phyloP scores from a whole-genome alignment of 2,329 filamentous ascomycete genomes.

The Microsporum canis region DNA sequence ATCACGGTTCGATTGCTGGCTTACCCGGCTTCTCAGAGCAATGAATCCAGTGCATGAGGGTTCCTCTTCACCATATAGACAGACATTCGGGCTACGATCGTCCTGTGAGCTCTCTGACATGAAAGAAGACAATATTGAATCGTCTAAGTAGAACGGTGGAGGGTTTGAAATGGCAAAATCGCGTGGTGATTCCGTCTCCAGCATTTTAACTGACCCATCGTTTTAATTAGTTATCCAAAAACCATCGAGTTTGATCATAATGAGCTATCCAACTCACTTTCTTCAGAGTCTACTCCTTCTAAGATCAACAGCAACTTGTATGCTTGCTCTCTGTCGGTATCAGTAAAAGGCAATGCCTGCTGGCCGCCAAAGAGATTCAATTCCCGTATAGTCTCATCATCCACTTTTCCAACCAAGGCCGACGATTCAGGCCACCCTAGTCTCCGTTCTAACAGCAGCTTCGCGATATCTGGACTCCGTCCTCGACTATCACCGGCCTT shows the following conservation, averaged over 20 bases:
- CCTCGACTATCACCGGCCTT: constrained; percentile 15
- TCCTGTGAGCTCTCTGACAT: neutral
- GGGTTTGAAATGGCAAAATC: neutral
- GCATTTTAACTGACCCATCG: neutral
- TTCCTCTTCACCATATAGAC: neutral
- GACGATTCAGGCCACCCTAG: constrained; percentile 40
- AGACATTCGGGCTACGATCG: neutral
- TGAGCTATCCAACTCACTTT: constrained; percentile 36
- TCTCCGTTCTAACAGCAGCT: constrained; percentile 36
- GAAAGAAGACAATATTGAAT: constrained; percentile 1
- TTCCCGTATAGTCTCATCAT: constrained; percentile 43
- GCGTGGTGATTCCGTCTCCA: neutral
- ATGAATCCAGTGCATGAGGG: neutral
- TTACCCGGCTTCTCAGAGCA: neutral
- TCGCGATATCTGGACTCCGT: constrained; percentile 22
- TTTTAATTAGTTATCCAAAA: neutral
- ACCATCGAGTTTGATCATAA: neutral
- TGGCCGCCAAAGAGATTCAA: constrained; percentile 51
- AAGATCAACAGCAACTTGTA: constrained; percentile 28
- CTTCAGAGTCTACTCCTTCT: constrained; percentile 51
- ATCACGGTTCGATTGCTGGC: neutral
- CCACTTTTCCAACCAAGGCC: constrained; percentile 25
- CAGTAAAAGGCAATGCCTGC: constrained; percentile 42
- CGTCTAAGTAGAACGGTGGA: neutral
- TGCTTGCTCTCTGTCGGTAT: constrained; percentile 12